Evolutionary conservation across 2,329 filamentous ascomycete genomes (phyloP), one percentile per base, ranked within the genome.

Genomic region (Ceratocystis smalleyi): DNA sequence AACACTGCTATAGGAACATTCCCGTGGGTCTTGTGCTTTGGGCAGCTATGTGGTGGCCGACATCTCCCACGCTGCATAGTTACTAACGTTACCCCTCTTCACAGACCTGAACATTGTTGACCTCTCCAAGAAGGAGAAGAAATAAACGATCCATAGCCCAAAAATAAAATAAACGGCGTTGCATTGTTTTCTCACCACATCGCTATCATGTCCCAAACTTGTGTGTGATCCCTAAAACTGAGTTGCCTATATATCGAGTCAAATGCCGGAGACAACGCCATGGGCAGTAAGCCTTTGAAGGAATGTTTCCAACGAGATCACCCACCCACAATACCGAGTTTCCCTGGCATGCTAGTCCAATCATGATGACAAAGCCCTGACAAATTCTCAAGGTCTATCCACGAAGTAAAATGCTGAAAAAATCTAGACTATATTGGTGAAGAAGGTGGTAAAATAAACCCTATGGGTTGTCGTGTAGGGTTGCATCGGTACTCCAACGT

Each of bases 101-200:
- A 65, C 69, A 81, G 79, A 76, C 73, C 75, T 81, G 71, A 73
- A 75, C 70, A 79, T 82, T 72, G 77, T 77, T 73, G 79, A 81
- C 70, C 76, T 81, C 68, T 75, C 76, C 71, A 81, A 80, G 76
- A 80, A 91, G 76, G 73, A 70, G 71, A 66, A 66, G 62, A 66
- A 66, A 62, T 66, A 66, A 66, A 54, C 63, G 62, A 66, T 66
- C 60, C 59, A 66, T 66, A 66, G 61, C 62, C 65, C 47, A 57
- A 66, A 66, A 66, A 65, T 63, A 61, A 66, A 66, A 66, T 66
- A 66, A 66, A 66, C 55, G 65, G 65, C 65, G 65, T 66, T 66
- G 62, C 65, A 66, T 66, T 66, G 59, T 66, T 64, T 66, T 66
- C 57, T 61, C 32, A 64, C 19, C 47, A 49, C 57, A 61, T 61